Evolutionary conservation across 148 eudicot species (phyloP).

Genomic region (Euryodendron excelsum): DNA sequence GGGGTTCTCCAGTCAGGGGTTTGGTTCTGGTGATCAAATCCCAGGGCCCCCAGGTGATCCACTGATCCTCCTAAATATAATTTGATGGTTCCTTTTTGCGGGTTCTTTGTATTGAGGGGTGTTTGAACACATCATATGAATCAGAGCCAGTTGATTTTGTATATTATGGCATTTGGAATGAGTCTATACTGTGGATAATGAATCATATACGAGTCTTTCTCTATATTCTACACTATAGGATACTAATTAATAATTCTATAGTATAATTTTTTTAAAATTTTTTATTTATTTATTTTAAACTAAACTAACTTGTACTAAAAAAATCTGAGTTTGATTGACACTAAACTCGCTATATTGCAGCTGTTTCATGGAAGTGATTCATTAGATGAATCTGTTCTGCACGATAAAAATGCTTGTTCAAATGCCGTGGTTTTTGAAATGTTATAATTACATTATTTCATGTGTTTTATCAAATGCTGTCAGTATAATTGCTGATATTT

Average conservation of each 20-base stretch:
- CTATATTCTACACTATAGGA: too few species aligned
- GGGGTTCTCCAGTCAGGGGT: conserved; percentile 29
- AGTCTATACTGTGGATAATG: not conserved
- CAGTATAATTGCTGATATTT: not conserved
- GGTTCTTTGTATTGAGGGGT: not conserved
- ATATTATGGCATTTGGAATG: not conserved
- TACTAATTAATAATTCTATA: too few species aligned
- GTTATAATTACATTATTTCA: not conserved
- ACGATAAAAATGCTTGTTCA: too few species aligned
- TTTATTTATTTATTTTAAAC: too few species aligned
- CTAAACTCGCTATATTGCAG: not conserved
- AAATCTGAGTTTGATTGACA: too few species aligned
- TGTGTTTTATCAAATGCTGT: not conserved
- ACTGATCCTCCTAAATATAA: not conserved
- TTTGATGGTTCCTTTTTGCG: not conserved
- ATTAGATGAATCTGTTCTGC: too few species aligned
- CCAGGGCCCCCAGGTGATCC: conserved; percentile 21
- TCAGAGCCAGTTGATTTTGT: not conserved
- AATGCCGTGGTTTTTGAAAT: not conserved
- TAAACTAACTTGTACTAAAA: too few species aligned
- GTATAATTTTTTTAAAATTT: too few species aligned
- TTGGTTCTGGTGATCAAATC: conserved; percentile 27
- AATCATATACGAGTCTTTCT: not conserved
- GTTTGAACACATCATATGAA: not conserved
- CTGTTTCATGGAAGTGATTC: conserved; percentile 1